Percentiles rank a stretch among this genome's conserved stretches.
Conservation (phyloP, 2,329 filamentous ascomycete species). For the Periconia sp. region DNA sequence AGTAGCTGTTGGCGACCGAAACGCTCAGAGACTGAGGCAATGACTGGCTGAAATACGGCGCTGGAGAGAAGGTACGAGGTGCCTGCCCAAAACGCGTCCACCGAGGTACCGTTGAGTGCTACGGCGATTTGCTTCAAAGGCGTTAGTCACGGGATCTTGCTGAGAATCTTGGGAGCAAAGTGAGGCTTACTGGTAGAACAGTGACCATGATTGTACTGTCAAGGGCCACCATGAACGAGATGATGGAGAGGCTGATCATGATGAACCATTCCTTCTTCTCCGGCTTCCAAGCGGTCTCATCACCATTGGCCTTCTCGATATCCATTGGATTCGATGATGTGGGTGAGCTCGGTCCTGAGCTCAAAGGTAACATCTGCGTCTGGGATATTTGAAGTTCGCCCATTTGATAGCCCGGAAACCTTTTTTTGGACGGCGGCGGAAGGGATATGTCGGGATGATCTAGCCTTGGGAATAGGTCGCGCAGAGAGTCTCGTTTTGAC, state of each 20-base stretch:
- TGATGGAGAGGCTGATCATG: slow-evolving; percentile 35
- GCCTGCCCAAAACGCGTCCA: slow-evolving; percentile 72
- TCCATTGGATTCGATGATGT: slow-evolving; percentile 2
- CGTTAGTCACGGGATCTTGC: slow-evolving; percentile 1
- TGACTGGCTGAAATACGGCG: slow-evolving; percentile 64
- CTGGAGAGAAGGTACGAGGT: slow-evolving; percentile 72
- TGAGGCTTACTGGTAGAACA: slow-evolving; percentile 30
- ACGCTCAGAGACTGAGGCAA: slow-evolving; percentile 49
- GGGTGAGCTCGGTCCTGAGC: background rate
- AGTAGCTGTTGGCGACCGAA: slow-evolving; percentile 57
- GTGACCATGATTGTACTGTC: slow-evolving; percentile 37
- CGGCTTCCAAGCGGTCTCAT: slow-evolving; percentile 20
- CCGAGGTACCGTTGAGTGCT: slow-evolving; percentile 27
- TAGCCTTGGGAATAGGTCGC: too few relatives aligned
- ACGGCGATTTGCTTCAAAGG: slow-evolving; percentile 27
- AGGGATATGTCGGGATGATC: background rate
- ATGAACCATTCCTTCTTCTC: slow-evolving; percentile 25
- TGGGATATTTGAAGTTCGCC: background rate
- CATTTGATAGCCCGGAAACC: too few relatives aligned
- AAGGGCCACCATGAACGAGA: slow-evolving; percentile 37
- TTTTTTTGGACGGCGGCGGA: too few relatives aligned
- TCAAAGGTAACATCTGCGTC: background rate
- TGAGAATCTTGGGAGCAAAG: background rate
- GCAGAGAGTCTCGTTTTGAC: too few relatives aligned
- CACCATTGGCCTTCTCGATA: slow-evolving; percentile 6